Evolutionary conservation across 768 basidiomycete genomes (phyloP), one percentile per base, ranked within the genome.

Genomic region (Agrocybe praecox): DNA sequence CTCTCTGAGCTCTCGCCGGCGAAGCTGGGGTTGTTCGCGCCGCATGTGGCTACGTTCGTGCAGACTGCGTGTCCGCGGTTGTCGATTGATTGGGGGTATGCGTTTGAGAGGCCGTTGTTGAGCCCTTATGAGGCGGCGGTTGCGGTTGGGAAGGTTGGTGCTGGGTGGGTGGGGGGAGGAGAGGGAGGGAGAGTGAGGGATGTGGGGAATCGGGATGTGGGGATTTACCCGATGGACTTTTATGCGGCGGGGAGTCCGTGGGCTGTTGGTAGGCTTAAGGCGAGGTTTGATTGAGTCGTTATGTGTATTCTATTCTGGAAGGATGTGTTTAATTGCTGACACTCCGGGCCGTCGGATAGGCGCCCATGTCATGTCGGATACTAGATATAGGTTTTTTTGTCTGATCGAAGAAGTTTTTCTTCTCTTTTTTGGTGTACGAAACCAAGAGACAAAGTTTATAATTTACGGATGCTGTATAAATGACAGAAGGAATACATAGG

Each of bases 71-170:
- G 97, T 71, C 97, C 97, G 2, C 86, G 97, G 22, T 76, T 99
- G 52, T 95, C 93, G 17, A 98, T 98, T 55, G 97, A 99, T 68
- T 99, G 97, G 97, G 97, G 97, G 3, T 96, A 96, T 67, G 97
- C 96, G 1, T 99, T 99, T 74, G 79, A 88, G 52, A 78, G 82
- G 19, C 97, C 97, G 2, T 76, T 98, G 48, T 74, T 99, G 33
- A 95, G 88, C 64, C 95, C 96, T 1, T 99, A 98, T 68, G 97
- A 98, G 72, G 89, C 92, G 0, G 85, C 88, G 5, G 91, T 98
- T 1, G 94, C 88, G 11, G 78, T 97, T 1, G 92, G 91, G 0
- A 79, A 80, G 49, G 73, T 80, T 29, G 26, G 26, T 6, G 68
- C 67, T 5, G 86, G 89, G 23, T 94, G 94, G 94, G 82, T 81